Percentiles rank a stretch among this genome's conserved stretches.
These are phyloP conservation scores for Herpetomonas muscarum DNA, from an alignment of 208 protist genomes.

Conservation along the genomic window DNA sequence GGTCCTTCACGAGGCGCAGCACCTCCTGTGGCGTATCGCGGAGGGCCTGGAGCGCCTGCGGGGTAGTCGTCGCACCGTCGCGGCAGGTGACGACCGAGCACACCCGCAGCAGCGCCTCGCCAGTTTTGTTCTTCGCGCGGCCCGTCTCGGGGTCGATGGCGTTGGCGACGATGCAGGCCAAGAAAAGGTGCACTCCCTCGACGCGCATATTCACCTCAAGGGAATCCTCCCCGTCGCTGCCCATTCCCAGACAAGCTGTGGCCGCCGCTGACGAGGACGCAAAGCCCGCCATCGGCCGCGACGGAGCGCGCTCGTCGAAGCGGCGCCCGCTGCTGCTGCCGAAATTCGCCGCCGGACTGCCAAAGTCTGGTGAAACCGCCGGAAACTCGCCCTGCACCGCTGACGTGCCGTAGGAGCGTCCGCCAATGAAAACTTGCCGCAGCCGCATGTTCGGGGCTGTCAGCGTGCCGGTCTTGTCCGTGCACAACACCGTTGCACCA, in stretches of 20 bases:
- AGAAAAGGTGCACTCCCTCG: constrained; percentile 29
- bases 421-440: constrained; percentile 41
- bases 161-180: constrained; percentile 65
- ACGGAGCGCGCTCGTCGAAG: neutral
- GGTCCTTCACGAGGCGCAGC: constrained; percentile 35
- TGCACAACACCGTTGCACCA: constrained; percentile 91
- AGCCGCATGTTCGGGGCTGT: constrained; percentile 93
- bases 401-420: constrained; percentile 11
- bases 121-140: constrained; percentile 60
- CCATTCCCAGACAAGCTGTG: neutral
- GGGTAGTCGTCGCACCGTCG: constrained; percentile 4
- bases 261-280: neutral
- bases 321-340: too few species aligned
- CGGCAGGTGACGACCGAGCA: constrained; percentile 11
- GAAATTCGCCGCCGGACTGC: too few species aligned
- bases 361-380: neutral
- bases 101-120: constrained; percentile 54
- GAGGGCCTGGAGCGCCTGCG: constrained; percentile 13
- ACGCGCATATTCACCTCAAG: constrained; percentile 21
- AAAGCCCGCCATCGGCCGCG: neutral
- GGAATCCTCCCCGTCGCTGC: constrained; percentile 1
- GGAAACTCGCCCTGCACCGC: constrained; percentile 2
- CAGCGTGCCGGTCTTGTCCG: constrained; percentile 94
- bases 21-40: constrained; percentile 20
- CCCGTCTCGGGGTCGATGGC: constrained; percentile 55